phyloP scores from a whole-genome alignment of 345 rosid genomes.

The Brassica nigra region DNA sequence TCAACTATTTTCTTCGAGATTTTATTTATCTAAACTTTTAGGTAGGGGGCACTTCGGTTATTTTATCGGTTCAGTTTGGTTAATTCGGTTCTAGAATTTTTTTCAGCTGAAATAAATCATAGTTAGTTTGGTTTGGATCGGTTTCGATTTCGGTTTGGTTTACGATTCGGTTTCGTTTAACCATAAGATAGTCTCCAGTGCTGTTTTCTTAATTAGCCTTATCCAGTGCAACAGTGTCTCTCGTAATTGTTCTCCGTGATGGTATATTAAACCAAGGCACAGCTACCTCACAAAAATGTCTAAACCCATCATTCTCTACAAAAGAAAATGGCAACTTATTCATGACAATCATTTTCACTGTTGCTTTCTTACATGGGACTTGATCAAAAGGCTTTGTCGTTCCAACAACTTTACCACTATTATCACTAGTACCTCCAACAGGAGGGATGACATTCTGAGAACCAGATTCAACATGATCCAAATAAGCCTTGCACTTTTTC shows the following conservation, averaged over 20 bases:
- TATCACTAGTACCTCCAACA: background rate
- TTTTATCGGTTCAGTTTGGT: too few relatives aligned
- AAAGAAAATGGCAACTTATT: background rate
- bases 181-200: background rate
- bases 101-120: too few relatives aligned
- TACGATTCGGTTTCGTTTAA: too few relatives aligned
- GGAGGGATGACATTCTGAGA: background rate
- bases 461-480: background rate
- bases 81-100: too few relatives aligned
- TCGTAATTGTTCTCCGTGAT: background rate
- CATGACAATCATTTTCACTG: background rate
- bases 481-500: background rate
- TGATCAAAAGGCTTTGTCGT: background rate
- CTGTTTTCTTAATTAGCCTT: background rate
- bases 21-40: background rate
- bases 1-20: background rate
- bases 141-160: too few relatives aligned
- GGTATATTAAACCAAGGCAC: background rate
- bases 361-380: background rate
- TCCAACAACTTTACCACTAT: background rate
- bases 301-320: background rate
- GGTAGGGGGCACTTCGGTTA: too few relatives aligned
- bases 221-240: background rate
- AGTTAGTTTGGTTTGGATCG: too few relatives aligned
- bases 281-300: background rate